These are phyloP conservation scores for Aspergillus indologenus DNA, from an alignment of 495 filamentous ascomycete genomes.

Conservation along the genomic window DNA sequence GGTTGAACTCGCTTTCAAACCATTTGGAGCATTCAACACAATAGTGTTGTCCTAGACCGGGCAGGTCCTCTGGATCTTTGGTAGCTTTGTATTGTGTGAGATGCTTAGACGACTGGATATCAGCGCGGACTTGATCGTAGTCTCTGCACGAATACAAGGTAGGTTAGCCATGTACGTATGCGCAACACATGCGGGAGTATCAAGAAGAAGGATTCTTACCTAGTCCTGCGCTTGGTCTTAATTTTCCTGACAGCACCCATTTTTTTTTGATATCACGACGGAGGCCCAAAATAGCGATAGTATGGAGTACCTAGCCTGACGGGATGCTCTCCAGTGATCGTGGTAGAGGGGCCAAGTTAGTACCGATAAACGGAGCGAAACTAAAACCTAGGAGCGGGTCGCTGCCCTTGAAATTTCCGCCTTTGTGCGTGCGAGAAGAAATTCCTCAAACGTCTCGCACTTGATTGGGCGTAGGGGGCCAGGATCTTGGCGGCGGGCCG, in stretches of 20 bases:
- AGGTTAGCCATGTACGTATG: neutral
- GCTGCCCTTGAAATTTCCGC: constrained; percentile 29
- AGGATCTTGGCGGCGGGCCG: constrained; percentile 46
- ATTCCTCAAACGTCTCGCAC: constrained; percentile 27
- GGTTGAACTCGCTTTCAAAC: constrained; percentile 82
- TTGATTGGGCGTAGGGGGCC: constrained; percentile 31
- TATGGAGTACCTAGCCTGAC: constrained; percentile 7
- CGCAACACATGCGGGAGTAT: neutral
- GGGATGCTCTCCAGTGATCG: constrained; percentile 17
- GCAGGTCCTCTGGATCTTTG: constrained; percentile 82
- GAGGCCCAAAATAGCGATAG: constrained; percentile 18
- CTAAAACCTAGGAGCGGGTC: constrained; percentile 30
- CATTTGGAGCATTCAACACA: constrained; percentile 95
- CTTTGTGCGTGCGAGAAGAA: constrained; percentile 27
- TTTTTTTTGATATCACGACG: constrained; percentile 23
- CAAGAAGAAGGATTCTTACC: constrained; percentile 35
- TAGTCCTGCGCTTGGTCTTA: constrained; percentile 59
- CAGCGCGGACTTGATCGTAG: constrained; percentile 83
- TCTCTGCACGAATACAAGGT: constrained; percentile 50
- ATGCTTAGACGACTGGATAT: constrained; percentile 72
- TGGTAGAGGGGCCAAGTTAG: constrained; percentile 32
- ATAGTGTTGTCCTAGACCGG: constrained; percentile 77
- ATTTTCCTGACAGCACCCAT: constrained; percentile 56
- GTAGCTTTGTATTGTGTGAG: constrained; percentile 71
- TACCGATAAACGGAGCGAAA: constrained; percentile 45